A percentile compares a stretch with the other conserved stretches of the same genome.
phyloP scores from a whole-genome alignment of 1,284 basidiomycete genomes.

The Ceratobasidium sp. region DNA sequence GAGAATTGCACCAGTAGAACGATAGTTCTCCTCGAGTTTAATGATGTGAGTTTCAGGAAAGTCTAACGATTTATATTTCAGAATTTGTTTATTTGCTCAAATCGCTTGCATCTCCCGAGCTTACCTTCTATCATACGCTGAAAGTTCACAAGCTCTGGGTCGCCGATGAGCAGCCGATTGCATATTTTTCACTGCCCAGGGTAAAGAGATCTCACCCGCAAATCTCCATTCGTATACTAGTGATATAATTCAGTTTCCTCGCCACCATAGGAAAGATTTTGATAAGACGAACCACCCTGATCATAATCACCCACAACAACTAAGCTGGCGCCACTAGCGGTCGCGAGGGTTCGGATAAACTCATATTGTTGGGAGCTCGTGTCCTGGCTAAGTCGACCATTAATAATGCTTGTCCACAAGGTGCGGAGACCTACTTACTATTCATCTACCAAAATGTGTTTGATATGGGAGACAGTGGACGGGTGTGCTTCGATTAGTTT shows the following conservation, averaged over 20 bases:
- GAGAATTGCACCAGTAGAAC: constrained; percentile 81
- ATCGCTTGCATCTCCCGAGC: no score
- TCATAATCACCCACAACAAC: neutral
- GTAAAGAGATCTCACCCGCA: no score
- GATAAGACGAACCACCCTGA: constrained; percentile 68
- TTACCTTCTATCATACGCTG: constrained; percentile 73
- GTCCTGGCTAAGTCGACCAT: constrained; percentile 67
- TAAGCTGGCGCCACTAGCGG: constrained; percentile 60
- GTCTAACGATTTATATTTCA: no score
- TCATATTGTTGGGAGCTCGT: constrained; percentile 88
- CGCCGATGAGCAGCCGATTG: neutral
- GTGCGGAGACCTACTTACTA: constrained; percentile 60
- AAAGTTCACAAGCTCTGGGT: constrained; percentile 72
- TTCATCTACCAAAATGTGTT: constrained; percentile 90
- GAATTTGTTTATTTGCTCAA: no score
- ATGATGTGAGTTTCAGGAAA: constrained; percentile 72
- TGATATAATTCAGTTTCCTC: neutral
- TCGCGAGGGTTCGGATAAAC: constrained; percentile 75
- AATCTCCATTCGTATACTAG: constrained; percentile 88
- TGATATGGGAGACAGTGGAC: constrained; percentile 65
- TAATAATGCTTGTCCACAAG: neutral
- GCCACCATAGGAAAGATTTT: neutral
- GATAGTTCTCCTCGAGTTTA: constrained; percentile 86
- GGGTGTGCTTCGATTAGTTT: constrained; percentile 67
- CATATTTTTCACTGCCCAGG: no score